These are phyloP conservation scores for Chaetoceros tenuissimus DNA, from an alignment of 108 stramenopile species.

Conservation along the genomic window DNA sequence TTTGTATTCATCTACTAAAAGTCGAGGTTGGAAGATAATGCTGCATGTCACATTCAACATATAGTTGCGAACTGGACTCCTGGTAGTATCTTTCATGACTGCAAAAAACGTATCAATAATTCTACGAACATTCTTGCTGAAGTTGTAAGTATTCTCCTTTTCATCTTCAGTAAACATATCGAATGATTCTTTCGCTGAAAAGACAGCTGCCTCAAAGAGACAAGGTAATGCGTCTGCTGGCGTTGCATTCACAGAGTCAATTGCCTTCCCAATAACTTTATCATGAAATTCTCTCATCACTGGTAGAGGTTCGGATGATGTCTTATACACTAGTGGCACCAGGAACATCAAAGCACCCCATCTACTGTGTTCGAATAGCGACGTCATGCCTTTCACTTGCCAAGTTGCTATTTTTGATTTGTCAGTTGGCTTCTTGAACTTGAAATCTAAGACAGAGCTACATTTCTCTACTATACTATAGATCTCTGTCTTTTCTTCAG, in stretches of 20 bases:
- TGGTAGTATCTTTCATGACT: slow-evolving; percentile 36
- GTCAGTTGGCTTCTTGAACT: slow-evolving; percentile 10
- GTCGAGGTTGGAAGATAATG: slow-evolving; percentile 44
- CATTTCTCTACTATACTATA: slow-evolving; percentile 6
- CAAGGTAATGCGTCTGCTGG: slow-evolving; percentile 52
- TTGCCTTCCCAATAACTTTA: slow-evolving; percentile 24
- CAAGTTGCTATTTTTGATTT: background rate
- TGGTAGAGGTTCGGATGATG: background rate
- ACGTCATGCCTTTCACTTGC: background rate
- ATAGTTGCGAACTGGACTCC: slow-evolving; percentile 33
- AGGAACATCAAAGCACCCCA: slow-evolving; percentile 25
- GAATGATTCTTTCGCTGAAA: slow-evolving; percentile 13
- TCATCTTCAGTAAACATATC: slow-evolving; percentile 16
- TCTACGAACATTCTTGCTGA: slow-evolving; percentile 13
- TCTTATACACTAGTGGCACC: slow-evolving; percentile 17
- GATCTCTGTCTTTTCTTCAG: slow-evolving; percentile 5
- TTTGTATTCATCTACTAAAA: slow-evolving; percentile 50
- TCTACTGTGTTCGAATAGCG: background rate
- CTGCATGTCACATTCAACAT: slow-evolving; percentile 71
- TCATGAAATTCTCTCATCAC: slow-evolving; percentile 4
- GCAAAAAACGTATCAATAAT: slow-evolving; percentile 48
- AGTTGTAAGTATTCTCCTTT: slow-evolving; percentile 7
- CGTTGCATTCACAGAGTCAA: slow-evolving; percentile 39
- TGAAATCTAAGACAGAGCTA: slow-evolving; percentile 12
- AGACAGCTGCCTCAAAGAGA: slow-evolving; percentile 43